A percentile compares a stretch with the other conserved stretches of the same genome.
These are phyloP conservation scores for Vairimorpha ceranae DNA, from an alignment of 371 early-diverging fungal genomes.

Conservation along the genomic window DNA sequence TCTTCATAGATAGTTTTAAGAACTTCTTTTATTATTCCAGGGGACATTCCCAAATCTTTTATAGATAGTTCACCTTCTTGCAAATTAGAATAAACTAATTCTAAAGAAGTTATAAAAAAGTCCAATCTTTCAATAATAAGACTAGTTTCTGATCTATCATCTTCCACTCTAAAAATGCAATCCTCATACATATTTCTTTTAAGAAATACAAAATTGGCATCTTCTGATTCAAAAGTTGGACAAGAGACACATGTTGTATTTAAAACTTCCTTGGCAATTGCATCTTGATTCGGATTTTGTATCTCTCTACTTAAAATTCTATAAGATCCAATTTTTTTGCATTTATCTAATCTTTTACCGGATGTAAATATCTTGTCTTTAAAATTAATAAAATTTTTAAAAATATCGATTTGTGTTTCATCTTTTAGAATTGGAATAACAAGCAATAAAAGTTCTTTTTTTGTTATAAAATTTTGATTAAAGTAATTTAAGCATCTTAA, in stretches of 20 bases:
- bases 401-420: conserved; percentile 74
- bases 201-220: conserved; percentile 78
- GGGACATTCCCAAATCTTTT: conserved; percentile 65
- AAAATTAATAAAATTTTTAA: conserved; percentile 84
- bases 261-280: conserved; percentile 77
- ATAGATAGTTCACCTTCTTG: conserved; percentile 68
- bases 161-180: conserved; percentile 83
- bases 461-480: conserved; percentile 81
- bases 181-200: conserved; percentile 88
- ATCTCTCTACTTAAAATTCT: conserved; percentile 49
- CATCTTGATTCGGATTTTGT: conserved; percentile 69
- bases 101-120: conserved; percentile 76
- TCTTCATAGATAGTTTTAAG: conserved; percentile 65
- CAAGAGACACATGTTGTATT: conserved; percentile 86
- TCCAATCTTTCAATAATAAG: conserved; percentile 83
- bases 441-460: conserved; percentile 72
- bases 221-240: conserved; percentile 86
- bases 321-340: conserved; percentile 57
- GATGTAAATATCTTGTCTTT: conserved; percentile 64
- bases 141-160: conserved; percentile 94
- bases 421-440: conserved; percentile 71
- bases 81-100: conserved; percentile 68
- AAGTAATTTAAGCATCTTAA: conserved; percentile 85
- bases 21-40: conserved; percentile 67
- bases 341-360: conserved; percentile 1